Evolutionary conservation across 768 basidiomycete species (phyloP), one percentile per base, ranked within the genome.

Genomic region (Agaricus bisporus): DNA sequence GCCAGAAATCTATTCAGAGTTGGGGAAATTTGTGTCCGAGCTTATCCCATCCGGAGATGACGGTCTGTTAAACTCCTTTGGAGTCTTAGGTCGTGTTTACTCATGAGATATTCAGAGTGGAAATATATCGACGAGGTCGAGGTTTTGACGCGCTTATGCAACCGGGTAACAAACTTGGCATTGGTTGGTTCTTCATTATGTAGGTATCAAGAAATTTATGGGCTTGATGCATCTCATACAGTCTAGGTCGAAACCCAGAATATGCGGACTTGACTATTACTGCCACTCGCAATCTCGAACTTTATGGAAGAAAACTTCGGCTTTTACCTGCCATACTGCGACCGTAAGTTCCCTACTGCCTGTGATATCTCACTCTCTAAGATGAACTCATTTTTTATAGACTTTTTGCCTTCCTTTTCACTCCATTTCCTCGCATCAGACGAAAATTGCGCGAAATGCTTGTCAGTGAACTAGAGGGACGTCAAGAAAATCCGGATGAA

Each of bases 61-160:
- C 38, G 53, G 53, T 54, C 39, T 25, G 29, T 54, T 4, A 10
- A 29, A n/a, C 12, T 49, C 9, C 3, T 17, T 46, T 12, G 10
- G 9, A 17, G 17, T 7, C 11, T 11, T 32, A 11, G 7, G 11
- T 32, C 32, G 25, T 42, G 15, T 22, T 41, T 12, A 26, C 45
- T 47, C 9, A 35, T 32, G 12, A 12, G 14, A 53, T 17, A 41
- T 22, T 6, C 28, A 61, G 58, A 36, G 26, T 63, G 61, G 61
- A 56, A 53, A 43, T 55, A 59, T 39, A 28, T 59, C 15, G 57
- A 60, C 35, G 58, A 57, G 8, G 12, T 50, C 2, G 22, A 48
- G 8, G 26, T 58, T 15, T 49, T 58, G 28, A 56, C 8, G 26
- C 22, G 36, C 15, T 38, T 42, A 32, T 51, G 46, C 37, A 36